Evolutionary conservation across 305 asterid genomes (phyloP), one percentile per base, ranked within the genome.

Genomic region (Fraxinus nigra): DNA sequence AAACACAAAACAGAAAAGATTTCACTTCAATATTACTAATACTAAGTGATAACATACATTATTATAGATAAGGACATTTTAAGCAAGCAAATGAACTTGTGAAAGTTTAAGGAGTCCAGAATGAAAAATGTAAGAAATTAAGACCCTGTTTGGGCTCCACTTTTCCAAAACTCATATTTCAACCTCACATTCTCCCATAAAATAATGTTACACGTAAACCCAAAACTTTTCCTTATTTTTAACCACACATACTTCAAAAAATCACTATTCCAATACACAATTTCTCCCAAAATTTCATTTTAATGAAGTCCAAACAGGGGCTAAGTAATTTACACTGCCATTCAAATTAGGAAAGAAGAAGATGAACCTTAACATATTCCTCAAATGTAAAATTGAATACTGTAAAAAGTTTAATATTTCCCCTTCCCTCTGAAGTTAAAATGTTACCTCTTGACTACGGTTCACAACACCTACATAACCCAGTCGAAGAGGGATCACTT

Each of bases 381-480:
- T 63, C 40, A 37, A 20, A n/a, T 72, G 81, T 6, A 40, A 72
- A 76, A 56, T 63, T 46, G 20, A 38, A 70, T 63, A 43, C 26
- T 56, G 28, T n/a, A 76, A 46, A 14, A 34, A 16, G 77, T 61
- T 26, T 35, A 40, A 67, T 32, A 13, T 22, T 35, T 63, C 11
- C 43, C 63, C 20, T 43, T 59, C 38, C n/a, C 13, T 59, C 43
- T 30, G 40, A 73, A 77, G 76, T 32, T 61, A 63, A 84, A 80
- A 84, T 20, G 46, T 81, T 91, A 96, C 99, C 99, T 96, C 98
- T 89, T 96, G 99, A 84, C 99, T 91, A 43, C 98, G 99, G 88
- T 96, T 96, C 79, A 96, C 99, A 82, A 96, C 97, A 54, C 98
- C 99, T 22, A 94, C 87, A 86, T 96, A 96, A 77, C 99, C 99